Percentiles rank a stretch among this genome's conserved stretches.
Evolutionary conservation across 202 grass and related monocot species (phyloP).

Genomic region (Carex sylvatica): DNA sequence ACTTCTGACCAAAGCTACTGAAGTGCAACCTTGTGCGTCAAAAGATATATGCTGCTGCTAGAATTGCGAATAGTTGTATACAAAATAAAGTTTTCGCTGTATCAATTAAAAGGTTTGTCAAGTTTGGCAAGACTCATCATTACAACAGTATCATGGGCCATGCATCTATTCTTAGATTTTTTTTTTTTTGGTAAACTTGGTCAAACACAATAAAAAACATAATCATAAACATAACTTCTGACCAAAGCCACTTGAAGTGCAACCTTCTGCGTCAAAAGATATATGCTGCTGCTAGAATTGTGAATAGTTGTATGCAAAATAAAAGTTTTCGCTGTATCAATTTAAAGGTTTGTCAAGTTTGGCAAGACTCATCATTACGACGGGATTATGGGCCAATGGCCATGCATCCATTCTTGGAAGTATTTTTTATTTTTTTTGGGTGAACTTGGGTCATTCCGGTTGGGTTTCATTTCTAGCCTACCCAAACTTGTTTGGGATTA

Average conservation of each 20-base stretch:
- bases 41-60: neutral
- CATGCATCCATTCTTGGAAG: neutral
- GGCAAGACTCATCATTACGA: neutral
- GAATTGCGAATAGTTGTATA: neutral
- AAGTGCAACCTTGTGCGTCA: neutral
- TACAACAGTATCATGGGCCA: neutral
- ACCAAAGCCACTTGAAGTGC: neutral
- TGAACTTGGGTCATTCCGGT: too few species aligned
- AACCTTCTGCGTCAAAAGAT: neutral
- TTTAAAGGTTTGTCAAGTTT: neutral
- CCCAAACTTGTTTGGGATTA: too few species aligned
- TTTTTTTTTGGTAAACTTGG: neutral
- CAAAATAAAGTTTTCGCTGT: neutral
- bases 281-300: neutral
- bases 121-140: neutral
- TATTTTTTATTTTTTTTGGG: too few species aligned
- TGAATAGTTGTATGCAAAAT: constrained; percentile 6
- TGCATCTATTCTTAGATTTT: neutral
- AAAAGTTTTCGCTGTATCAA: neutral
- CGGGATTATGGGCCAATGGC: too few species aligned
- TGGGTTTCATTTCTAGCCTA: too few species aligned
- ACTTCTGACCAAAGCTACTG: neutral
- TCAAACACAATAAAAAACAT: neutral
- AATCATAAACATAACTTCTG: neutral
- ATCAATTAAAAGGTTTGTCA: neutral